A percentile compares a stretch with the other conserved stretches of the same genome.
Conservation (phyloP, 257 asterid species). For the Thymus quinquecostatus region DNA sequence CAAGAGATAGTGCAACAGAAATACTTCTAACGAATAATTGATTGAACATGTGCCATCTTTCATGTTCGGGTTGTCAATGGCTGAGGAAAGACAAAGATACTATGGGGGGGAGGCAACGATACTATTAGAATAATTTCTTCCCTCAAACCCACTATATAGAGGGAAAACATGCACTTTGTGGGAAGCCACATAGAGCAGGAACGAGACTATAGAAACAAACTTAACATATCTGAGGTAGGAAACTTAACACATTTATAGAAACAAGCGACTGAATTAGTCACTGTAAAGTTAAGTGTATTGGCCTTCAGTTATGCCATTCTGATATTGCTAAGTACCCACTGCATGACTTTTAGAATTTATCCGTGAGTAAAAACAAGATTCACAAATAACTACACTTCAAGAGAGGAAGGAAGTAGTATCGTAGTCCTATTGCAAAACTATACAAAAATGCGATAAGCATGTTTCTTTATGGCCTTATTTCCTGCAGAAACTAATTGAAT, state of each 20-base stretch:
- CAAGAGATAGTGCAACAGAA: background rate
- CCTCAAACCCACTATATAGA: background rate
- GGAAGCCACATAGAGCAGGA: background rate
- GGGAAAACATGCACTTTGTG: background rate
- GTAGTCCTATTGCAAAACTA: constrained; percentile 7
- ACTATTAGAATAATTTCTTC: background rate
- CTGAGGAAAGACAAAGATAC: too few relatives aligned
- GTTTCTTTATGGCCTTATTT: constrained; percentile 1
- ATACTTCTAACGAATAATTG: too few relatives aligned
- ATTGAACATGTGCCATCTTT: background rate
- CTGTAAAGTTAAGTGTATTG: background rate
- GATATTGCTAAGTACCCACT: background rate
- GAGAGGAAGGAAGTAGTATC: background rate
- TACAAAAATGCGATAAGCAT: background rate
- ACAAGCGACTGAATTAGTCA: background rate
- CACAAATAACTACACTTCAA: background rate
- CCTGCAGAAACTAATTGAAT: constrained; percentile 10
- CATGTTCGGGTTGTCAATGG: background rate
- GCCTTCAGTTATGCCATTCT: constrained; percentile 5
- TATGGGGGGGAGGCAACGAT: too few relatives aligned
- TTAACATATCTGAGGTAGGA: too few relatives aligned
- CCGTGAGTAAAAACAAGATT: background rate
- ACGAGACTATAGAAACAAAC: too few relatives aligned
- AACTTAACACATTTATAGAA: too few relatives aligned
- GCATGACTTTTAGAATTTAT: constrained; percentile 16